Evolutionary conservation across 495 filamentous ascomycete genomes (phyloP), one percentile per base, ranked within the genome.

Genomic region (Penicillium tannophilum): DNA sequence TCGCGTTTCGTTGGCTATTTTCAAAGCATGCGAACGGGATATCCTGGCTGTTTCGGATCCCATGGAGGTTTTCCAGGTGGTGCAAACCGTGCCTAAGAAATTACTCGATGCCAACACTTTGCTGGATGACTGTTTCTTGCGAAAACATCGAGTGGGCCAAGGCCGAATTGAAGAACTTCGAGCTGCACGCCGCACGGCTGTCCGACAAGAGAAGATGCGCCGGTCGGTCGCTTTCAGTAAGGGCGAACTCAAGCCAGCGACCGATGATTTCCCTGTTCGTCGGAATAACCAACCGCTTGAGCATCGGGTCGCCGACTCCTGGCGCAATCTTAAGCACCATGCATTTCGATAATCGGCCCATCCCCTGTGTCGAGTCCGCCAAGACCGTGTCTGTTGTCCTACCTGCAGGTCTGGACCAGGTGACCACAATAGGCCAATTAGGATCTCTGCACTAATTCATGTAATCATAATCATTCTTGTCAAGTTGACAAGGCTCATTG

Each of bases 41-140:
- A 95, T 98, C 65, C 84, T 86, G 61, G 83, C 79, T 6, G 87
- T 97, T 5, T 82, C 78, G 48, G 93, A 98, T 68, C 89, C 90
- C 5, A 96, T 96, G 91, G 94, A 98, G 75, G 89, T 96, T 53
- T 97, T 97, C 71, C 91, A 96, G 72, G 85, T 96, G 10, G 91
- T 98, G 31, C 94, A 98, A 71, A 86, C 87, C n/a, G 84, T 97
- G 24, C 94, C 94, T 9, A 81, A 93, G 53, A 79, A 81, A 39
- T 75, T 97, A 55, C 60, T 98, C 47, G 93, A 98, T 72, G 88
- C 86, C 55, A 93, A 93, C 62, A 68, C 72, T 8, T 73, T 98
- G 12, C 82, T 97, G 70, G 91, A 96, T 56, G 82, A 89, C 20
- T 92, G 89, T 65, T 93, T 90, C 67, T 81, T 80, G 59, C 82